Percentiles rank a stretch among this genome's conserved stretches.
phyloP scores from a whole-genome alignment of 306 rosid genomes.

The Cucurbita ficifolia region DNA sequence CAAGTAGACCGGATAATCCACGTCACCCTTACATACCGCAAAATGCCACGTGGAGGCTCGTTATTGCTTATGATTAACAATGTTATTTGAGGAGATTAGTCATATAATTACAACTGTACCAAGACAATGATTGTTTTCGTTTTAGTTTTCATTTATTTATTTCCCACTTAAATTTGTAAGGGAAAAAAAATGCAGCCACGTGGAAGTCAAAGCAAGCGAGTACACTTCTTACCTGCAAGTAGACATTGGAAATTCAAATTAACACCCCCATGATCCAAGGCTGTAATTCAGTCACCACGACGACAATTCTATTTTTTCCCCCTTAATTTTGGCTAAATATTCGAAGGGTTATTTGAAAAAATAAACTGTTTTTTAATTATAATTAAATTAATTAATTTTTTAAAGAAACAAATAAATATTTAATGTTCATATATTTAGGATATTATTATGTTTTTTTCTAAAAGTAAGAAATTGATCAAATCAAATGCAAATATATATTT shows the following conservation, averaged over 20 bases:
- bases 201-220: background rate
- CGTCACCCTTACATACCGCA: background rate
- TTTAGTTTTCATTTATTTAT: no score
- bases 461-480: no score
- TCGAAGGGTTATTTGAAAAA: background rate
- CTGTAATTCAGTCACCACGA: background rate
- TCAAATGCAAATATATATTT: background rate
- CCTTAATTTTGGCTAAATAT: background rate
- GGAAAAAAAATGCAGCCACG: background rate
- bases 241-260: background rate
- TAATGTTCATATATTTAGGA: no score
- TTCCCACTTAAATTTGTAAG: no score
- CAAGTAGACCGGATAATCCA: background rate
- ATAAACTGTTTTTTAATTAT: background rate
- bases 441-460: no score
- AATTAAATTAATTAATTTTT: no score
- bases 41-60: background rate
- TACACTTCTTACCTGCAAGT: background rate
- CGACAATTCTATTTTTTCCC: background rate
- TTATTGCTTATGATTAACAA: background rate
- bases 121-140: background rate
- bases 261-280: background rate
- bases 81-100: background rate
- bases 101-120: background rate
- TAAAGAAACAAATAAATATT: no score